Conservation (phyloP, 2,329 filamentous ascomycete genomes). For the Periconia macrospinosa region DNA sequence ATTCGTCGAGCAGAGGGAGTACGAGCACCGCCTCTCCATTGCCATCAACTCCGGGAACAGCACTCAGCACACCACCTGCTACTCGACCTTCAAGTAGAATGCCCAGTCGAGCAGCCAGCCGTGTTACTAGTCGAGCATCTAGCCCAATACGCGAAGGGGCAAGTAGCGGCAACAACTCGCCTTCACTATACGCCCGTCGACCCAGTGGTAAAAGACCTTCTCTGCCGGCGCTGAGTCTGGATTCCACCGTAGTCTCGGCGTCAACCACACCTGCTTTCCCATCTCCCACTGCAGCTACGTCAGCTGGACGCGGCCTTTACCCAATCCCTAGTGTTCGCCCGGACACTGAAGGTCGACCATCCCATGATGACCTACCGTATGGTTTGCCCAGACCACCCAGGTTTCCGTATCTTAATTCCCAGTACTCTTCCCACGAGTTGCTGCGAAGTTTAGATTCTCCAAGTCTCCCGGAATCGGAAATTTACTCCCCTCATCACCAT, state of each 20-base stretch:
- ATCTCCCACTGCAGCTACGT: slow-evolving; percentile 5
- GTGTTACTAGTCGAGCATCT: slow-evolving; percentile 14
- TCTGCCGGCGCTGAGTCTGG: slow-evolving; percentile 5
- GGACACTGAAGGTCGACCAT: neutral
- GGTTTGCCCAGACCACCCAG: neutral
- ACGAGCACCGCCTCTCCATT: slow-evolving; percentile 11
- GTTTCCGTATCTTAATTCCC: neutral
- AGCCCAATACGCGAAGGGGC: slow-evolving; percentile 13
- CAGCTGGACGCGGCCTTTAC: slow-evolving; percentile 6
- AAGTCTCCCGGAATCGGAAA: neutral
- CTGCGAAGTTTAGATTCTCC: neutral
- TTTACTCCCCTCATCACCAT: neutral
- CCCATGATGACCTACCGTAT: neutral
- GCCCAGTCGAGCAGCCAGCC: slow-evolving; percentile 12
- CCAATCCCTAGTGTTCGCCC: slow-evolving; percentile 12
- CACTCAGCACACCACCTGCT: slow-evolving; percentile 11
- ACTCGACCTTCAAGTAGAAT: slow-evolving; percentile 17
- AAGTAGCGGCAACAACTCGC: neutral
- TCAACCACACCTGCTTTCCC: slow-evolving; percentile 2
- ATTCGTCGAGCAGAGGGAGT: slow-evolving; percentile 1
- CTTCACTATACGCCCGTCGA: slow-evolving; percentile 3
- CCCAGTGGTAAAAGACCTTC: neutral
- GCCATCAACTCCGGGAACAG: slow-evolving; percentile 17
- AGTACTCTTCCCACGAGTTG: neutral
- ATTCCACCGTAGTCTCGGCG: slow-evolving; percentile 6